Conservation (phyloP, 73 alveolate species). For the Effrenium voratum region DNA sequence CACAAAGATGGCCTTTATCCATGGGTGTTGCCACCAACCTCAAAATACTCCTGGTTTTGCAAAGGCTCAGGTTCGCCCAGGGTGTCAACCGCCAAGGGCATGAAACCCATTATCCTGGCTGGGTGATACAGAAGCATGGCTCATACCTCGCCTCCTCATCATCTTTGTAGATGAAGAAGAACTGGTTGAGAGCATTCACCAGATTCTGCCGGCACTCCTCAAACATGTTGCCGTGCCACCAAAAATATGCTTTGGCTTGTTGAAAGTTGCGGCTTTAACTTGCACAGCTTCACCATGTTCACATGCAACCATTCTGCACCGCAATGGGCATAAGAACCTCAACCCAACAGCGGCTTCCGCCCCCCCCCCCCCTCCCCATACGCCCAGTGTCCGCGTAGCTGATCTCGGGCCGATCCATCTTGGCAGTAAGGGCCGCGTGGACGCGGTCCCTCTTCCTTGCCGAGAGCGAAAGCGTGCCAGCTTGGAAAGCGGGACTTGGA, state of each 20-base stretch:
- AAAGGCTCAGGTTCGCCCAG: too few relatives aligned
- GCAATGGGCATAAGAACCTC: background rate
- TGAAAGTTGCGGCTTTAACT: background rate
- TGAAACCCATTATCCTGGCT: too few relatives aligned
- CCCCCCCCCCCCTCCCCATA: background rate
- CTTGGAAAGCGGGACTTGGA: too few relatives aligned
- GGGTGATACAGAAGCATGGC: too few relatives aligned
- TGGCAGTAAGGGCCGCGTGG: constrained; percentile 39
- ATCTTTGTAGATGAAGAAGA: constrained; percentile 76
- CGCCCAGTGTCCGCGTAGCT: background rate
- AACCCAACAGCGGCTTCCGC: background rate
- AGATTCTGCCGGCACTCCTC: constrained; percentile 23
- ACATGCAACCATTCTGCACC: background rate
- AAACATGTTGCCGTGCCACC: background rate
- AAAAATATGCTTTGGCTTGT: background rate
- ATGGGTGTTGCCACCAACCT: too few relatives aligned
- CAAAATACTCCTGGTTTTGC: too few relatives aligned
- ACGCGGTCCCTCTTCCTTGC: too few relatives aligned
- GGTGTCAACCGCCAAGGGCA: too few relatives aligned
- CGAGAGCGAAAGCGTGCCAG: too few relatives aligned
- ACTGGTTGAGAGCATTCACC: constrained; percentile 11
- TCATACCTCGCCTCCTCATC: constrained; percentile 73
- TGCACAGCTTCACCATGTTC: background rate
- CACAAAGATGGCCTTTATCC: too few relatives aligned
- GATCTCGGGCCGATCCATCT: constrained; percentile 62